Percentiles rank a stretch among this genome's conserved stretches.
phyloP scores from a whole-genome alignment of 2,329 filamentous ascomycete species.

The Talaromyces marneffei region DNA sequence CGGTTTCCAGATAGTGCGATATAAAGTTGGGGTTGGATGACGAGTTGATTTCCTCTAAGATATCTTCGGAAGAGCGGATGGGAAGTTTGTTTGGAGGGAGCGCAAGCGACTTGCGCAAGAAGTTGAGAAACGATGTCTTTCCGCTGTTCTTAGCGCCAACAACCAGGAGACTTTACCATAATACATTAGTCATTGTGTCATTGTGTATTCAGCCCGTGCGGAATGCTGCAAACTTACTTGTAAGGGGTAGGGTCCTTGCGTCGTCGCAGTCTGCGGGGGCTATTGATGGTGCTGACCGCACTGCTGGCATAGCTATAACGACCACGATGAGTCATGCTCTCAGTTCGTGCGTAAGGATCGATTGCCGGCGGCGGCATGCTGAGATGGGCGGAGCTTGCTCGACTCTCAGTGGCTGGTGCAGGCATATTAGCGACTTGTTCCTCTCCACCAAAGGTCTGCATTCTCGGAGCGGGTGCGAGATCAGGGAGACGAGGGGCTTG shows the following conservation, averaged over 20 bases:
- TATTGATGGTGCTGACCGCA: conserved; percentile 85
- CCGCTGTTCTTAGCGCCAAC: conserved; percentile 81
- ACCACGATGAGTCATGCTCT: conserved; percentile 95
- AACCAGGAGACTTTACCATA: conserved; percentile 66
- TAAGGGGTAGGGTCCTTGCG: conserved; percentile 97
- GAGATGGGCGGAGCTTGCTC: conserved; percentile 53
- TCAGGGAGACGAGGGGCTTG: conserved; percentile 53
- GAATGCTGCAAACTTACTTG: conserved; percentile 68
- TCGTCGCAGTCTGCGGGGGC: conserved; percentile 81
- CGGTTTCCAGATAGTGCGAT: conserved; percentile 86
- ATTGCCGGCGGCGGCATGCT: conserved; percentile 23
- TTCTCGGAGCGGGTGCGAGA: conserved; percentile 41
- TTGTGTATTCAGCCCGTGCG: not conserved
- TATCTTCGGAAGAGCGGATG: conserved; percentile 52
- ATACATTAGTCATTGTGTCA: not conserved
- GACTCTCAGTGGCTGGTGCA: conserved; percentile 29
- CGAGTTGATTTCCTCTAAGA: conserved; percentile 48
- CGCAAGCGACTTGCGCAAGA: conserved; percentile 79
- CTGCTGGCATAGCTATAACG: conserved; percentile 95
- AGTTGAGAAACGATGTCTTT: conserved; percentile 96
- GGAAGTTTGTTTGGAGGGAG: conserved; percentile 72
- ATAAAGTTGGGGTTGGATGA: conserved; percentile 64
- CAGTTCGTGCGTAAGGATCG: conserved; percentile 75
- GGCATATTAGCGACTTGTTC: conserved; percentile 48
- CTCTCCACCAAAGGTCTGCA: conserved; percentile 59